phyloP scores from a whole-genome alignment of 2,329 filamentous ascomycete genomes.

The Fusarium algeriense region DNA sequence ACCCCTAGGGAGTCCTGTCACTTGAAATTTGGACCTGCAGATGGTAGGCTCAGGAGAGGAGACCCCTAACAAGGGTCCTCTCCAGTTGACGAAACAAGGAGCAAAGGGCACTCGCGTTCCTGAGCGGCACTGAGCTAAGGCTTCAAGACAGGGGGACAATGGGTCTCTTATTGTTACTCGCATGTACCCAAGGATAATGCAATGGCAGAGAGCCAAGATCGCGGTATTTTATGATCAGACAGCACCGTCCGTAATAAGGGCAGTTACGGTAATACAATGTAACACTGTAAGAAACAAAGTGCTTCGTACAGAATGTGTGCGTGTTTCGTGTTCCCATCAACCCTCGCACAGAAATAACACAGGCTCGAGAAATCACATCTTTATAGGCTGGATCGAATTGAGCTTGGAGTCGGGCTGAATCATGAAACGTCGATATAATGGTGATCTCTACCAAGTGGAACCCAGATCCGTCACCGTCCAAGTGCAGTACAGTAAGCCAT shows the following conservation, averaged over 20 bases:
- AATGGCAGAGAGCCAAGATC: neutral
- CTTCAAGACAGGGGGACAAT: constrained; percentile 29
- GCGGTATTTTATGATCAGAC: neutral
- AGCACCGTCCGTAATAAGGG: neutral
- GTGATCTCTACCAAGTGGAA: constrained; percentile 21
- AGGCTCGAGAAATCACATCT: neutral
- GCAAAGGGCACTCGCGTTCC: constrained; percentile 27
- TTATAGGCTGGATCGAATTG: constrained; percentile 10
- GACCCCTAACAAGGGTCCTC: constrained; percentile 46
- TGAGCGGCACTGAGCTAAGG: constrained; percentile 26
- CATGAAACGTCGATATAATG: constrained; percentile 38
- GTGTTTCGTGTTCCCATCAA: neutral
- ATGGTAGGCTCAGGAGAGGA: constrained; percentile 35
- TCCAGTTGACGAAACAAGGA: constrained; percentile 39
- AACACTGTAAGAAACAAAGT: constrained; percentile 1
- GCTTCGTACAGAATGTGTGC: neutral
- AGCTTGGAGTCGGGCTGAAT: constrained; percentile 17
- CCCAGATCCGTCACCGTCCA: neutral
- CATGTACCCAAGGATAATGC: constrained; percentile 12
- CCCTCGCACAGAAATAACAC: constrained; percentile 16
- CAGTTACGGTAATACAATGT: neutral
- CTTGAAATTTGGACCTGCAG: constrained; percentile 49
- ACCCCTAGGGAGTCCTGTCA: constrained; percentile 25
- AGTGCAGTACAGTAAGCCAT: neutral
- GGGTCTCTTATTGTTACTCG: constrained; percentile 16